Evolutionary conservation across 73 alveolate genomes (phyloP).

Genomic region (Uronychia setigera): DNA sequence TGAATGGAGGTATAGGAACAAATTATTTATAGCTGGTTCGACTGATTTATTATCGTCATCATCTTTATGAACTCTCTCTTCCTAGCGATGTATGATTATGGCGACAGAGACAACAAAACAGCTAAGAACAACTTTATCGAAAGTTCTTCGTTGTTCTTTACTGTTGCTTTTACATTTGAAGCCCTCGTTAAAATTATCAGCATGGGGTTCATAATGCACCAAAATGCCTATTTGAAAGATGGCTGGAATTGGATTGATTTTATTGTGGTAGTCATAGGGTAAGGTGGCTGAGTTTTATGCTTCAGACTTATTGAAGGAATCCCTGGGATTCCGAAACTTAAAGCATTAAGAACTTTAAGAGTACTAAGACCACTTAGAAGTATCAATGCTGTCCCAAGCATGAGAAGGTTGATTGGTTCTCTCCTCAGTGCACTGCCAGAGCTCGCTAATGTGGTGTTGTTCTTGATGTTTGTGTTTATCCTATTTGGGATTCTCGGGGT

Average conservation of each 20-base stretch:
- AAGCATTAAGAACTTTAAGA: constrained; percentile 58
- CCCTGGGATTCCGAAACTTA: constrained; percentile 30
- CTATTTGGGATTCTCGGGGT: constrained; percentile 56
- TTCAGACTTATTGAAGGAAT: constrained; percentile 19
- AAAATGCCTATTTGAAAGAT: constrained; percentile 74
- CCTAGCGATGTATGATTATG: constrained; percentile 35
- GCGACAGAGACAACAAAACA: constrained; percentile 25
- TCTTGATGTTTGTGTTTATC: constrained; percentile 28
- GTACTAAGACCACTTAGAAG: constrained; percentile 68
- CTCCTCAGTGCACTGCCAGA: constrained; percentile 40
- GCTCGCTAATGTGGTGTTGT: constrained; percentile 35
- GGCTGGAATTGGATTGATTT: constrained; percentile 83
- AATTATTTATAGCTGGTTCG: constrained; percentile 14
- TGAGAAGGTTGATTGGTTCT: constrained; percentile 30
- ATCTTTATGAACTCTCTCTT: constrained; percentile 26
- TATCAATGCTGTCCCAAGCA: constrained; percentile 53
- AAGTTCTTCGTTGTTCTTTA: constrained; percentile 20
- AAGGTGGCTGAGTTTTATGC: constrained; percentile 6
- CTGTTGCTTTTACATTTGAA: constrained; percentile 45
- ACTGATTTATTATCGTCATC: constrained; percentile 12
- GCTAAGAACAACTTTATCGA: constrained; percentile 17
- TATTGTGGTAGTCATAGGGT: constrained; percentile 59
- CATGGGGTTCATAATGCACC: constrained; percentile 59
- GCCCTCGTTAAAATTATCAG: constrained; percentile 30
- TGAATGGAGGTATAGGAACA: constrained; percentile 2